A percentile compares a stretch with the other conserved stretches of the same genome.
These are phyloP conservation scores for Metarhizium anisopliae DNA, from an alignment of 2,329 filamentous ascomycete species.

Conservation along the genomic window DNA sequence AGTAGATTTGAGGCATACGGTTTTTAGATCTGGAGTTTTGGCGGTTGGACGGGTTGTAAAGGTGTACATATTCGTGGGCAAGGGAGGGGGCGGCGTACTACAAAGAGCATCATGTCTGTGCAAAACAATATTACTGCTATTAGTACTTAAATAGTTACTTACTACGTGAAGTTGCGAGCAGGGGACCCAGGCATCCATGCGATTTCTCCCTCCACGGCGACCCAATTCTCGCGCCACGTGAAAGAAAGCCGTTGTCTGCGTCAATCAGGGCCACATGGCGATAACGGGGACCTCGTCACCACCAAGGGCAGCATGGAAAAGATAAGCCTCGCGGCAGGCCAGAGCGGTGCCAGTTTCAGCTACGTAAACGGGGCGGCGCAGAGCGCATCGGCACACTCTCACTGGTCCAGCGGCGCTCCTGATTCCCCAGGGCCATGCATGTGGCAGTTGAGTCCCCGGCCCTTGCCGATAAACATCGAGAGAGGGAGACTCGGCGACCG, in stretches of 20 bases:
- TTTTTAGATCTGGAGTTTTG: neutral
- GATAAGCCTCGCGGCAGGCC: neutral
- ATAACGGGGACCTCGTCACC: neutral
- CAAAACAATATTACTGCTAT: neutral
- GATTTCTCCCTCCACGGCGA: neutral
- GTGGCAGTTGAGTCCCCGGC: neutral
- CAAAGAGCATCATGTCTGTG: neutral
- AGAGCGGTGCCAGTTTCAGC: conserved; percentile 23
- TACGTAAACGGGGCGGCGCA: conserved; percentile 21
- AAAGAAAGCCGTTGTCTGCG: neutral
- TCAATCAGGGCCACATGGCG: neutral
- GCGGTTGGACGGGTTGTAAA: neutral
- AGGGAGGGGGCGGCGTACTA: neutral
- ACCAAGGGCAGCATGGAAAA: neutral
- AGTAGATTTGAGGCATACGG: neutral
- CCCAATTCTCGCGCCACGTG: neutral
- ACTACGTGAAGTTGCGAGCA: too few relatives aligned
- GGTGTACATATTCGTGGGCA: neutral
- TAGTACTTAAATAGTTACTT: neutral
- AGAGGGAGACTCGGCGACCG: neutral
- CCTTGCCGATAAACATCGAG: neutral
- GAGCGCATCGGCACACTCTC: conserved; percentile 1
- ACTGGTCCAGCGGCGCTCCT: conserved; percentile 9
- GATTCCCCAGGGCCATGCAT: conserved; percentile 2
- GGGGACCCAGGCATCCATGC: too few relatives aligned